These are phyloP conservation scores for Penicillium odoratum DNA, from an alignment of 495 filamentous ascomycete species.

Conservation along the genomic window DNA sequence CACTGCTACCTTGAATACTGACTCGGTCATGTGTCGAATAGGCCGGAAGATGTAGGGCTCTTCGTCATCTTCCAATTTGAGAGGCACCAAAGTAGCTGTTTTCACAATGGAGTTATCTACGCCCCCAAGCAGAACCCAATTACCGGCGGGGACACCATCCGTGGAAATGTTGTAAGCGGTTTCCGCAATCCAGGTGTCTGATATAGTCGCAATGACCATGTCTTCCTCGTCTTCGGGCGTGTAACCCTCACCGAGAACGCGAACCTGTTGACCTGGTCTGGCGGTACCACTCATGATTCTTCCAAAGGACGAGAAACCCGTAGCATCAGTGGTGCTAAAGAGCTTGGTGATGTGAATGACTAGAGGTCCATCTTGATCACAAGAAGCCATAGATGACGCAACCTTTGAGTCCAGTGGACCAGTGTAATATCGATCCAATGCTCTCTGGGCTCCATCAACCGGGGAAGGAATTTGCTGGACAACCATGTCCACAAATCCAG, in stretches of 20 bases:
- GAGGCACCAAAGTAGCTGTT: constrained; percentile 89
- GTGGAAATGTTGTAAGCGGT: constrained; percentile 89
- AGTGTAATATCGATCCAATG: constrained; percentile 86
- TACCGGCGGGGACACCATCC: constrained; percentile 92
- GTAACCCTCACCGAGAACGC: constrained; percentile 93
- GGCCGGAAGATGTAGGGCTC: constrained; percentile 94
- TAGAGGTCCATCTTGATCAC: constrained; percentile 86
- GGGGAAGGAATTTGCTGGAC: constrained; percentile 89
- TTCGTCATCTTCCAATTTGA: constrained; percentile 77
- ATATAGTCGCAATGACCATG: constrained; percentile 88
- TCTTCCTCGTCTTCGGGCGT: constrained; percentile 98
- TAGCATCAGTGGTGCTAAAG: constrained; percentile 84
- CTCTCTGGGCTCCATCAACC: constrained; percentile 69
- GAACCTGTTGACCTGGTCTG: constrained; percentile 74
- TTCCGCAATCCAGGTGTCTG: constrained; percentile 89
- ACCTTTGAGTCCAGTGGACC: constrained; percentile 89
- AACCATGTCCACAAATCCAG: constrained; percentile 95
- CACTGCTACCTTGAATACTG: constrained; percentile 95
- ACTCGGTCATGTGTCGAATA: constrained; percentile 92
- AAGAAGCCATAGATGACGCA: constrained; percentile 74
- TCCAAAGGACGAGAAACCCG: constrained; percentile 84
- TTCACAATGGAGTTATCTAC: constrained; percentile 99
- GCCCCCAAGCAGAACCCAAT: constrained; percentile 85
- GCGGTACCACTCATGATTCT: constrained; percentile 93
- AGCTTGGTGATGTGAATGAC: constrained; percentile 91